These are phyloP conservation scores for Curvularia hawaiiensis DNA, from an alignment of 2,329 filamentous ascomycete species.

Conservation along the genomic window DNA sequence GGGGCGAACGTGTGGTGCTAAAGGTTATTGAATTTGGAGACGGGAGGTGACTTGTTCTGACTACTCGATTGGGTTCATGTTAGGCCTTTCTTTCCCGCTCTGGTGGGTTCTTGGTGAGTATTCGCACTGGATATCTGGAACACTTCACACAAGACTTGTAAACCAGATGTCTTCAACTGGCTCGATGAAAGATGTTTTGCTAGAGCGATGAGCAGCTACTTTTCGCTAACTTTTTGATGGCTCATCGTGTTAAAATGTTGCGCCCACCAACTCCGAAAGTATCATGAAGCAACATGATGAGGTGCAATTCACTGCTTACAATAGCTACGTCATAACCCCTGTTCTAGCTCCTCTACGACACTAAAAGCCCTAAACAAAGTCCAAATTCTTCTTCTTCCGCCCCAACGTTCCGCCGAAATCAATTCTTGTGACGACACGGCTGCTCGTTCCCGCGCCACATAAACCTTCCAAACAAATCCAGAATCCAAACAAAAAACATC, in stretches of 20 bases:
- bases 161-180: not conserved
- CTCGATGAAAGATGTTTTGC: not conserved
- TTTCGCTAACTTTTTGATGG: not conserved
- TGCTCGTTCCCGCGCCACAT: not conserved
- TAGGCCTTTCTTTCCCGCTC: not conserved
- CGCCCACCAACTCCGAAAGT: not conserved
- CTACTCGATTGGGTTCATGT: not conserved
- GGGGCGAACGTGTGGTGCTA: not conserved
- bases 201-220: not conserved
- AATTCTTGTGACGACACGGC: not conserved
- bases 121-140: not conserved
- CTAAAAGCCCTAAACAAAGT: not conserved
- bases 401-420: not conserved
- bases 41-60: not conserved
- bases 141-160: not conserved
- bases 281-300: not conserved
- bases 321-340: not conserved
- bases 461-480: not conserved
- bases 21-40: not conserved
- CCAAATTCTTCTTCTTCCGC: not conserved
- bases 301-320: not conserved
- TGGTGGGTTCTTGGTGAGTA: not conserved
- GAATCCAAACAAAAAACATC: no score
- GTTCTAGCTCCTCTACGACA: not conserved
- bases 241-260: not conserved